A percentile compares a stretch with the other conserved stretches of the same genome.
phyloP scores from a whole-genome alignment of 2,329 filamentous ascomycete species.

The Fusarium pseudonygamai region DNA sequence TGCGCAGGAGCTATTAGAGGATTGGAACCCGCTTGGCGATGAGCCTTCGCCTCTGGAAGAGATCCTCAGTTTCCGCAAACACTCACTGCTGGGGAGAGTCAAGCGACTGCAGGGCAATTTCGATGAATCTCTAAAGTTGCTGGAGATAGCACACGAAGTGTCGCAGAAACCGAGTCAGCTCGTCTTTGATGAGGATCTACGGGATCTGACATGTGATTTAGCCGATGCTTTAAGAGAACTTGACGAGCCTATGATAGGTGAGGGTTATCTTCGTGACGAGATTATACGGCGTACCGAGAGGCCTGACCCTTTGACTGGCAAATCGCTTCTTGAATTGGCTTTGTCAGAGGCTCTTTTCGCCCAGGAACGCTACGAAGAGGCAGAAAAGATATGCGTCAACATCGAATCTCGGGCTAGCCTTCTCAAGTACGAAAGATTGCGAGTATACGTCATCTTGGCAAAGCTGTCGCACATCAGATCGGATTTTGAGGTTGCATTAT shows the following conservation, averaged over 20 bases:
- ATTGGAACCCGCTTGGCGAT: constrained; percentile 25
- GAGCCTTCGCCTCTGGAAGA: constrained; percentile 24
- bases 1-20: constrained; percentile 27
- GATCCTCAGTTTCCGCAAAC: constrained; percentile 30
- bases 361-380: constrained; percentile 26
- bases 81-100: constrained; percentile 32
- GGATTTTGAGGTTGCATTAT: constrained; percentile 26
- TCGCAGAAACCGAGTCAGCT: constrained; percentile 12
- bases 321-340: constrained; percentile 31
- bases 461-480: constrained; percentile 32
- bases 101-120: constrained; percentile 32
- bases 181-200: constrained; percentile 33
- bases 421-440: constrained; percentile 35
- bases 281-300: constrained; percentile 19
- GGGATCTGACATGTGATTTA: constrained; percentile 36
- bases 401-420: constrained; percentile 23
- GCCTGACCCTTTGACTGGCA: constrained; percentile 19
- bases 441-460: constrained; percentile 28
- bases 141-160: constrained; percentile 12
- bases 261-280: constrained; percentile 26
- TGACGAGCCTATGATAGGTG: constrained; percentile 19
- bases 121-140: constrained; percentile 9
- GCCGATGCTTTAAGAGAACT: constrained; percentile 36
- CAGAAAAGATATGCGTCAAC: constrained; percentile 25
- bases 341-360: constrained; percentile 35